These are phyloP conservation scores for Tetracladium maxilliforme DNA, from an alignment of 2,329 filamentous ascomycete species.

Conservation along the genomic window DNA sequence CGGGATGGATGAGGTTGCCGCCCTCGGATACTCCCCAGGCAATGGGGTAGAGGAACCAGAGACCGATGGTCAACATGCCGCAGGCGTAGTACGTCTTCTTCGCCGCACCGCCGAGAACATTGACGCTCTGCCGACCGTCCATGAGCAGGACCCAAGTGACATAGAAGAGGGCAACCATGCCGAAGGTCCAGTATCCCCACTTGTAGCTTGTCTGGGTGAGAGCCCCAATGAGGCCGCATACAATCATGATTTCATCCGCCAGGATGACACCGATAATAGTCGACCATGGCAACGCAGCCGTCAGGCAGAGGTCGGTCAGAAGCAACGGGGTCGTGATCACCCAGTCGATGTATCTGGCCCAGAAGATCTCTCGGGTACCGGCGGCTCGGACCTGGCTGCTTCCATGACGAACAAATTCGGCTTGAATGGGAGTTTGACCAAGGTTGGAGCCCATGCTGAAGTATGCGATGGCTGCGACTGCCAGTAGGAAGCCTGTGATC, in stretches of 20 bases:
- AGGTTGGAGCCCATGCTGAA: constrained; percentile 54
- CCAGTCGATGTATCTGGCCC: constrained; percentile 52
- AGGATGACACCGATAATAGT: constrained; percentile 47
- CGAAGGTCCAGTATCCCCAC: constrained; percentile 51
- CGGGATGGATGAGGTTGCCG: constrained; percentile 49
- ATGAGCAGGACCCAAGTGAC: constrained; percentile 43
- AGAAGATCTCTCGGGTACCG: constrained; percentile 47
- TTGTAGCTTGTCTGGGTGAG: constrained; percentile 48
- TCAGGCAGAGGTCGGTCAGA: constrained; percentile 46
- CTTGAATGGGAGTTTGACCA: constrained; percentile 46
- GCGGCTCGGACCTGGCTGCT: constrained; percentile 27
- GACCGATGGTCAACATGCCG: too few relatives aligned
- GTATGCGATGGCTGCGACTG: constrained; percentile 46
- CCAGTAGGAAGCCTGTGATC: constrained; percentile 41
- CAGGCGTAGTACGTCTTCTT: constrained; percentile 33
- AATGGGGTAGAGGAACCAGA: constrained; percentile 38
- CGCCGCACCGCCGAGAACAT: constrained; percentile 35
- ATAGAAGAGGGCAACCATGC: constrained; percentile 36
- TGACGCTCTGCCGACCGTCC: constrained; percentile 40
- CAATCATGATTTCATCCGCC: constrained; percentile 50
- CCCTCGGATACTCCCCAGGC: constrained; percentile 49
- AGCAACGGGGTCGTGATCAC: constrained; percentile 48
- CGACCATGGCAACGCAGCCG: constrained; percentile 48
- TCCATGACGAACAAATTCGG: constrained; percentile 40
- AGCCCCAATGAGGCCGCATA: constrained; percentile 52